Conservation (phyloP, 164 flowering plant genomes). For the Annona squamosa region DNA sequence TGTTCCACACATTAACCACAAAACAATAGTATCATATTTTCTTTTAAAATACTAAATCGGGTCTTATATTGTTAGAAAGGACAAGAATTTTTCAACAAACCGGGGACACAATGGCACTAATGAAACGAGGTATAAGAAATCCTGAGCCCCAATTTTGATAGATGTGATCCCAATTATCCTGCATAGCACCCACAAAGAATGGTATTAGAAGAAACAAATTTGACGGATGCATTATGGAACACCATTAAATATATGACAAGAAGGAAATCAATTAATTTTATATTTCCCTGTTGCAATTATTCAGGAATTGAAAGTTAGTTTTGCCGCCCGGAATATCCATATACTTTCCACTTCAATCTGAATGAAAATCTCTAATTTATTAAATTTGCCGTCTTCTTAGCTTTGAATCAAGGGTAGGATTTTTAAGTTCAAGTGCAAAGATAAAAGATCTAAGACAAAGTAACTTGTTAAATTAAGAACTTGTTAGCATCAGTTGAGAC, state of each 20-base stretch:
- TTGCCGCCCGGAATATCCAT: not conserved
- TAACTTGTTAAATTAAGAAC: too few species aligned
- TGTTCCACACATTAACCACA: not conserved
- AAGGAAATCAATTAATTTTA: not conserved
- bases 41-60: not conserved
- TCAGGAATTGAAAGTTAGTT: not conserved
- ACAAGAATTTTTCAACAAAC: conserved; percentile 24
- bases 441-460: too few species aligned
- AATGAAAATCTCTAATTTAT: too few species aligned
- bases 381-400: too few species aligned
- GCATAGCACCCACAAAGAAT: conserved; percentile 11
- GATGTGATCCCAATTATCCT: conserved; percentile 85
- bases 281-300: not conserved
- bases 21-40: too few species aligned
- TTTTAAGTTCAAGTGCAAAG: too few species aligned
- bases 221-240: not conserved
- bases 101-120: conserved; percentile 68
- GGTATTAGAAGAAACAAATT: conserved; percentile 1
- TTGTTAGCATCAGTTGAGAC: too few species aligned
- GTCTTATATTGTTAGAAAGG: not conserved
- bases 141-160: conserved; percentile 67
- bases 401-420: too few species aligned
- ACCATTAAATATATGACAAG: not conserved
- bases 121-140: conserved; percentile 61
- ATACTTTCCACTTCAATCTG: not conserved